Evolutionary conservation across 176 grass and related monocot genomes (phyloP).

Genomic region (Oryza rufipogon): DNA sequence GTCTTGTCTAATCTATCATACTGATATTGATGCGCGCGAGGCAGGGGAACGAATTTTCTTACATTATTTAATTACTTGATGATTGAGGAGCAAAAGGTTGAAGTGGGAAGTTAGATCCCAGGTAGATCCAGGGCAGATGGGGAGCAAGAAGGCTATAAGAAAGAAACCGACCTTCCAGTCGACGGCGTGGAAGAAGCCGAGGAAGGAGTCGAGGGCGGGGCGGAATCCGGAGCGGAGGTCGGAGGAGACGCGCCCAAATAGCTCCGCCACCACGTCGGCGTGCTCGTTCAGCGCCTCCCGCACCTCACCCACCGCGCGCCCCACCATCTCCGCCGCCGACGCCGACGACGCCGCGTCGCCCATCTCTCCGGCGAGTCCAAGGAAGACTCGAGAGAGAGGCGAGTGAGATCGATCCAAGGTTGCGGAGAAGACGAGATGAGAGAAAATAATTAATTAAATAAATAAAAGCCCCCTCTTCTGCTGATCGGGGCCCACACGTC

Average conservation of each 20-base stretch:
- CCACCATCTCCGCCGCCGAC: conserved; percentile 29
- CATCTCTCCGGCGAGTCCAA: conserved; percentile 19
- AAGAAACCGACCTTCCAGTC: conserved; percentile 72
- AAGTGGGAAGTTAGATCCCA: not conserved
- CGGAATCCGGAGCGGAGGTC: conserved; percentile 75
- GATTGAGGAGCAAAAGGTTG: not conserved
- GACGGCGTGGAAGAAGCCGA: conserved; percentile 93
- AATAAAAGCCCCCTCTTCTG: too few species aligned
- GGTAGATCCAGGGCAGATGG: not conserved
- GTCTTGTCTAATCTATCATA: not conserved
- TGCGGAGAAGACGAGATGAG: too few species aligned
- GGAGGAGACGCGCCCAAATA: conserved; percentile 74
- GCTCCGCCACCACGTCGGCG: conserved; percentile 68
- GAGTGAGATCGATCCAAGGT: not conserved
- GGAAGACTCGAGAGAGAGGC: too few species aligned
- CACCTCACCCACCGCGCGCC: conserved; percentile 67
- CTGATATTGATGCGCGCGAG: not conserved
- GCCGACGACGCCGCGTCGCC: conserved; percentile 5
- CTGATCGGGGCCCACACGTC: not conserved
- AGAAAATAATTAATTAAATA: too few species aligned
- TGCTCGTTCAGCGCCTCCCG: conserved; percentile 76
- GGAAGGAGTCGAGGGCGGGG: conserved; percentile 73
- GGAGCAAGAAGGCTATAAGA: not conserved
- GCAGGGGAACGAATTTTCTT: not conserved
- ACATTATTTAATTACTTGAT: not conserved